Base-by-base conservation (phyloP, 2,329 filamentous ascomycete genomes). In the Hypoxylon rubiginosum region DNA sequence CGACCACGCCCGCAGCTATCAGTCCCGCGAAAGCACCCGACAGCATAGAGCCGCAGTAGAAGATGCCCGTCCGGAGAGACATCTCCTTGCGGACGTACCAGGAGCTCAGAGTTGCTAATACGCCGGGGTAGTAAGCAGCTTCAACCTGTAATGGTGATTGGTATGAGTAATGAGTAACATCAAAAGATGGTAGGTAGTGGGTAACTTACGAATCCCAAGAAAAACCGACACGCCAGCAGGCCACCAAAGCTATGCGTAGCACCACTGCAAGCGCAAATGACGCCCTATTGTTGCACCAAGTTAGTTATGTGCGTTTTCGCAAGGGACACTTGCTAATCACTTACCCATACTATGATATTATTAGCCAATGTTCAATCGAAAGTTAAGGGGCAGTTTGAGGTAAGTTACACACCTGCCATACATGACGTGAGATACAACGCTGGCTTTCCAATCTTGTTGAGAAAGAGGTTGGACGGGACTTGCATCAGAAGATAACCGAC, bases 31-130 rank as follows among this genome's bases (percentile, higher is more conserved):
- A 91, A 1, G 90, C 90, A 1, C 89, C 88, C 1, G 86, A 89
- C 15, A 92, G 83, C 11, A 92, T 79, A 0, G 87, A 87, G 0
- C 89, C 90, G 1, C 87, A 87, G 70, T 84, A 79, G 15, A 80
- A 80, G 8, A 90, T 79, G 7, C 87, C 86, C 10, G 87, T 90
- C 10, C 88, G 81, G 34, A 90, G 80, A 13, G 84, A 86, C 0
- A 90, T 80, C 72, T 91, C 90, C 68, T 86, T 86, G 30, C 88
- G 83, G 0, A 89, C 91, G 72, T 92, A 92, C 89, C 89, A 91
- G 61, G 79, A 81, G 1, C 77, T 79, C 2, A 90, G 80, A 67
- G 45, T 50, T 19, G 45, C 51, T 8, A 62, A 26, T 2, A 36
- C 41, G 5, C 58, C 52, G 17, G 52, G 58, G 28, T 51, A 62